Evolutionary conservation across 257 asterid species (phyloP).

Genomic region (Primulina eburnea): DNA sequence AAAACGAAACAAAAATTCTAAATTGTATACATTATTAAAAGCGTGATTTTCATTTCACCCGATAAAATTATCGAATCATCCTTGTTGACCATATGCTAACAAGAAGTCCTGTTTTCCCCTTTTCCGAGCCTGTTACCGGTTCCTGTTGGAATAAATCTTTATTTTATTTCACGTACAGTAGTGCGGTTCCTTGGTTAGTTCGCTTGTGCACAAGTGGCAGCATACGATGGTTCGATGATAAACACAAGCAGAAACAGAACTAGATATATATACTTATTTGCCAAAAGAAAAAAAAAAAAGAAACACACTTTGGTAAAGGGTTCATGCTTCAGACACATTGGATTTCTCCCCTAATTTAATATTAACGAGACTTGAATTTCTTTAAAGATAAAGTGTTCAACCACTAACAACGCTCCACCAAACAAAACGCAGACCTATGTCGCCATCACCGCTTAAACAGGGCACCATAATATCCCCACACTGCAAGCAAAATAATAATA

Average conservation of each 20-base stretch:
- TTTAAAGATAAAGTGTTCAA: conserved; percentile 25
- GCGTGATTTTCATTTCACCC: neutral
- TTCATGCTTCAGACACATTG: neutral
- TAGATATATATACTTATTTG: neutral
- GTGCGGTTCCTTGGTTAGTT: conserved; percentile 33
- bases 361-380: neutral
- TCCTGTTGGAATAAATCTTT: no score
- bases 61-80: neutral
- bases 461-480: conserved; percentile 33
- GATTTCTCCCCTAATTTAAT: conserved; percentile 16
- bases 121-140: no score
- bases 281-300: conserved; percentile 10
- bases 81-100: neutral
- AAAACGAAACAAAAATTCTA: neutral
- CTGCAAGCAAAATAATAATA: neutral
- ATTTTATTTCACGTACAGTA: neutral
- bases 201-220: conserved; percentile 49
- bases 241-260: conserved; percentile 34
- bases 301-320: neutral
- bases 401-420: conserved; percentile 57
- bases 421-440: conserved; percentile 44
- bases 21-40: no score
- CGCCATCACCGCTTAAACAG: conserved; percentile 52
- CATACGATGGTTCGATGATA: conserved; percentile 31
- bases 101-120: no score